Evolutionary conservation across 129 eudicot genomes (phyloP), one percentile per base, ranked within the genome.

Genomic region (Scalesia atractyloides): DNA sequence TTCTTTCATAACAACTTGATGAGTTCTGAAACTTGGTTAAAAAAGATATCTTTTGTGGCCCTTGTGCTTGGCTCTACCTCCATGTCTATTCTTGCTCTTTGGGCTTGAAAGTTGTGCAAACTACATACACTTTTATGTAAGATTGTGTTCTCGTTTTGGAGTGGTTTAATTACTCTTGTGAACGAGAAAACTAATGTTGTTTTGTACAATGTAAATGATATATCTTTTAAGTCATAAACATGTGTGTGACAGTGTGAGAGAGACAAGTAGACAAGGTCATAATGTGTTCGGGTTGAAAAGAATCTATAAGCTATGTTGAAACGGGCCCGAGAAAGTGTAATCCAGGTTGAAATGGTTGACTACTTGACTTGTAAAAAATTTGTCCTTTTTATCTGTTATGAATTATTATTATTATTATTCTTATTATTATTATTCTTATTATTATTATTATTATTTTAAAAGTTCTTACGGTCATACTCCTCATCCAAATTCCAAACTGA

Each of bases 61-160:
- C 86, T 89, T 58, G 82, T 78, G 69, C 92, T 89, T 70, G 96
- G 96, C 61, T 86, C 92, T 39, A 70, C 82, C 18, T 86, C 83
- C 41, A 89, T 89, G 92, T 89, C 96, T 9, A 84, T 89, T 58
- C 92, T 89, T 53, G 96, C 96, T 72, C 84, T 89, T 10, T 89
- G 96, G 96, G 96, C 96, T 75, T 89, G 76, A 82, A 69, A n/a
- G 58, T 15, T 76, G 49, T 20, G 54, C 59, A 68, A 69, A n/a
- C 33, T 20, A 37, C 61, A 51, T 64, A 37, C 46, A 74, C 81
- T 17, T 64, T 78, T 71, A 43, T 68, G 60, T 68, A 36, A 49
- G 50, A 24, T 58, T 58, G 14, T 17, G 33, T 64, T 24, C 46
- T 41, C 46, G 39, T 36, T 63, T 49, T 19, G 4, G 56, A 48